These are phyloP conservation scores for Teratosphaeria gauchensis DNA, from an alignment of 2,329 filamentous ascomycete species.

Conservation along the genomic window DNA sequence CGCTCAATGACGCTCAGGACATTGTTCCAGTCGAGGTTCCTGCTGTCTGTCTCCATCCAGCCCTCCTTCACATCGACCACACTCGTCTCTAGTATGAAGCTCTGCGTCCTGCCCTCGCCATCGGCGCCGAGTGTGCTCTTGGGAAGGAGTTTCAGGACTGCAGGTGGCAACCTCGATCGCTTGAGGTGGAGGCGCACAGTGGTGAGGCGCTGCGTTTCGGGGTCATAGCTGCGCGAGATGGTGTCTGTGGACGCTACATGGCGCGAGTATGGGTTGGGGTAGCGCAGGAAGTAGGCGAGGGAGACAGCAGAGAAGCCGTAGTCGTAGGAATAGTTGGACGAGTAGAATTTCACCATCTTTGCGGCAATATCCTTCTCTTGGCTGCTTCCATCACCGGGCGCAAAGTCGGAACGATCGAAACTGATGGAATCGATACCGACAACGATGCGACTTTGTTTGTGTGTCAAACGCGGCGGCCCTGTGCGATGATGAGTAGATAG, in stretches of 20 bases:
- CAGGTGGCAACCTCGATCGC: constrained; percentile 65
- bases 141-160: constrained; percentile 67
- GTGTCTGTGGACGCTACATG: constrained; percentile 80
- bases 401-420: neutral
- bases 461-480: neutral
- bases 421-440: neutral
- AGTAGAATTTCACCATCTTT: constrained; percentile 45
- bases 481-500: neutral
- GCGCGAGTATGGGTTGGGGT: constrained; percentile 74
- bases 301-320: constrained; percentile 79
- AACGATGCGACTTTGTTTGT: neutral
- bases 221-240: constrained; percentile 64
- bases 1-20: constrained; percentile 69
- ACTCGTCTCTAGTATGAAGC: constrained; percentile 71
- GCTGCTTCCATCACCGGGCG: neutral
- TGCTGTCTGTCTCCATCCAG: constrained; percentile 73
- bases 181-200: constrained; percentile 75
- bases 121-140: constrained; percentile 54
- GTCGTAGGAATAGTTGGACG: constrained; percentile 58
- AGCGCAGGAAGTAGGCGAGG: constrained; percentile 81
- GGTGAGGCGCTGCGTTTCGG: constrained; percentile 61
- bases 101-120: constrained; percentile 53
- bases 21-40: constrained; percentile 73
- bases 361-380: neutral
- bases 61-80: constrained; percentile 70